phyloP scores from a whole-genome alignment of 2,329 filamentous ascomycete genomes.

The Cryphonectria radicalis region DNA sequence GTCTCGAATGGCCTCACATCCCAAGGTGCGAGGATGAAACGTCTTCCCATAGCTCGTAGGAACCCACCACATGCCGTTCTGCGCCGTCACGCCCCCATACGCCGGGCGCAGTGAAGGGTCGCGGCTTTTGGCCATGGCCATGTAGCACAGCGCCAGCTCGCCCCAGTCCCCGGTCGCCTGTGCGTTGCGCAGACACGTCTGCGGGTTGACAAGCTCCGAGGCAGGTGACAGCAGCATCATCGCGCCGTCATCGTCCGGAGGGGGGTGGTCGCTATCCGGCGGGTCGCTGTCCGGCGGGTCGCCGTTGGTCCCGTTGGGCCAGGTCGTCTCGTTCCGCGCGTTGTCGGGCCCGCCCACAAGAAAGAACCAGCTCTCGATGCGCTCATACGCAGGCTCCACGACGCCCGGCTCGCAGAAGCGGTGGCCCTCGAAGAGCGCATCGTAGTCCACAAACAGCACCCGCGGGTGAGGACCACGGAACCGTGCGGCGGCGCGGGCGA shows the following conservation, averaged over 20 bases:
- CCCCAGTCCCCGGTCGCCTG: slow-evolving; percentile 48
- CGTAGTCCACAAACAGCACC: slow-evolving; percentile 51
- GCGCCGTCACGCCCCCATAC: slow-evolving; percentile 33
- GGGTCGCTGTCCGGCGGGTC: slow-evolving; percentile 18
- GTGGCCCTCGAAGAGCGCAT: slow-evolving; percentile 49
- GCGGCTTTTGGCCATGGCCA: slow-evolving; percentile 45
- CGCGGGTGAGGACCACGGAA: slow-evolving; percentile 40
- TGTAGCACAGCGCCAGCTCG: slow-evolving; percentile 47
- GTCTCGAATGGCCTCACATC: slow-evolving; percentile 44
- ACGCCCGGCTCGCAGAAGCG: slow-evolving; percentile 43
- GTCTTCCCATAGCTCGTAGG: slow-evolving; percentile 52
- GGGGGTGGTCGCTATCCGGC: neutral
- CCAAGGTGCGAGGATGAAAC: slow-evolving; percentile 48
- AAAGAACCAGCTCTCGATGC: slow-evolving; percentile 53
- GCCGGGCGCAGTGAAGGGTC: slow-evolving; percentile 42
- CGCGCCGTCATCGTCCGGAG: neutral
- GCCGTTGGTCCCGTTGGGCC: slow-evolving; percentile 28
- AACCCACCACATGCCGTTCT: slow-evolving; percentile 51
- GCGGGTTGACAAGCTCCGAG: slow-evolving; percentile 44
- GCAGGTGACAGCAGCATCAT: slow-evolving; percentile 33
- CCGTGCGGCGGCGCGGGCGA: slow-evolving; percentile 43
- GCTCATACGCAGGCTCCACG: slow-evolving; percentile 48
- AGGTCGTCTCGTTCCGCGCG: slow-evolving; percentile 33
- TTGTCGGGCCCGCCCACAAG: slow-evolving; percentile 51
- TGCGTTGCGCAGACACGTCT: slow-evolving; percentile 42